A percentile compares a stretch with the other conserved stretches of the same genome.
Evolutionary conservation across 768 basidiomycete species (phyloP).

Genomic region (Leccinum sublutescens): DNA sequence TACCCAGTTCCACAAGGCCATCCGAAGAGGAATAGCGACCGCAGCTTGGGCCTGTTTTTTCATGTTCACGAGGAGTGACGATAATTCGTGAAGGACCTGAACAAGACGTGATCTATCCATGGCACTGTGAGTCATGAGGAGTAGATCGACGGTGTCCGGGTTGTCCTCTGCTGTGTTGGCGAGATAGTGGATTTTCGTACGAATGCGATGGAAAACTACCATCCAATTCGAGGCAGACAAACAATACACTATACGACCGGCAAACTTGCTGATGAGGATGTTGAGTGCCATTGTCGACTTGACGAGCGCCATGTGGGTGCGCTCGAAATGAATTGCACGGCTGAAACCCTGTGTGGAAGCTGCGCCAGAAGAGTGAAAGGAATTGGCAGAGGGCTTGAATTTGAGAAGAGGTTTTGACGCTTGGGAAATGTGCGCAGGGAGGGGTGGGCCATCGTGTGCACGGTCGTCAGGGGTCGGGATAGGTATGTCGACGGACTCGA

Average conservation of each 20-base stretch:
- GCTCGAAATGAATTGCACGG: slow-evolving; percentile 48
- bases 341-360: slow-evolving; percentile 23
- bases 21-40: slow-evolving; percentile 68
- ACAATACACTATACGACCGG: slow-evolving; percentile 79
- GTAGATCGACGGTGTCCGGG: slow-evolving; percentile 71
- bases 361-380: slow-evolving; percentile 40
- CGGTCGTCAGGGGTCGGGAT: slow-evolving; percentile 23
- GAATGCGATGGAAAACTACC: slow-evolving; percentile 69
- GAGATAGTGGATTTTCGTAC: slow-evolving; percentile 65
- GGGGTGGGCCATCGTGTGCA: slow-evolving; percentile 18
- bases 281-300: slow-evolving; percentile 56
- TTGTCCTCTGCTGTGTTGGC: slow-evolving; percentile 50
- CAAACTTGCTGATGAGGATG: slow-evolving; percentile 63
- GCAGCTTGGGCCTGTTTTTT: slow-evolving; percentile 68
- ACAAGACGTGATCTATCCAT: slow-evolving; percentile 68
- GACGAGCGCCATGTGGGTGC: slow-evolving; percentile 59
- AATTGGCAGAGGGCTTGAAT: slow-evolving; percentile 39
- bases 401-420: slow-evolving; percentile 30
- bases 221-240: slow-evolving; percentile 88
- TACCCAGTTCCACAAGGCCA: slow-evolving; percentile 90
- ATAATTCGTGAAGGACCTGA: slow-evolving; percentile 74
- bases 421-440: slow-evolving; percentile 45
- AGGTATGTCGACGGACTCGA: slow-evolving; percentile 53
- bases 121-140: slow-evolving; percentile 74
- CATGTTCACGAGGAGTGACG: slow-evolving; percentile 81